Base-by-base conservation (phyloP, 2,329 filamentous ascomycete genomes). In the Aspergillus brunneoviolaceus region DNA sequence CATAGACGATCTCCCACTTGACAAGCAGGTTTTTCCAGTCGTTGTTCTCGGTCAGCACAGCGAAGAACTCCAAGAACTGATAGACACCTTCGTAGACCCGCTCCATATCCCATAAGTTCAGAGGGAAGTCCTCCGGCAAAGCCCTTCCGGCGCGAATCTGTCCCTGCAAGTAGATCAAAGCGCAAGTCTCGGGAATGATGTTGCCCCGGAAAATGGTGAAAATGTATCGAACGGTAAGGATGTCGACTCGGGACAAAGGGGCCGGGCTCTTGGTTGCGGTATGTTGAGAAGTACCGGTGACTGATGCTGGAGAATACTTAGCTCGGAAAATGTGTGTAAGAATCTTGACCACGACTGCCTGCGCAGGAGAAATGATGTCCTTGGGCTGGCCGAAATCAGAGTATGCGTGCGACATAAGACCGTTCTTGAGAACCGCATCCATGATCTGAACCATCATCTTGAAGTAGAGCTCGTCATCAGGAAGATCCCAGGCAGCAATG, bases 81-180 rank as follows among this genome's bases (percentile, higher is more conserved):
- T 93, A 92, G 1, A 98, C 86, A 0, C 94, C 94, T 70, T 98
- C 94, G 74, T 96, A 96, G 60, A 96, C 94, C 14, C 94, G 87
- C 74, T 98, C 94, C 89, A 98, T 96, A 70, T 98, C 94, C 94
- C 94, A 98, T 51, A 92, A 85, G 69, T 98, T 96, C 1, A 97
- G 87, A 0, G 94, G 94, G 69, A 97, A 98, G 70, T 97, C 93
- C 63, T 91, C 87, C 0, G 91, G 87, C 61, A 94, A 85, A 16
- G 89, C 87, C 59, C 87, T 83, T 33, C 89, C 87, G 47, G 89
- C 87, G 48, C 91, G 88, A 35, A 97, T 96, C 71, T 96, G 90
- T 16, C 91, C 91, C 78, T 98, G 94, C 3, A 96, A 84, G 70
- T 95, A 92, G 79, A 98, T 96, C 42, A 97, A 82, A n/a, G 93